Percentiles rank a stretch among this genome's conserved stretches.
Conservation (phyloP, 2,329 filamentous ascomycete species). For the Meredithiella fracta region DNA sequence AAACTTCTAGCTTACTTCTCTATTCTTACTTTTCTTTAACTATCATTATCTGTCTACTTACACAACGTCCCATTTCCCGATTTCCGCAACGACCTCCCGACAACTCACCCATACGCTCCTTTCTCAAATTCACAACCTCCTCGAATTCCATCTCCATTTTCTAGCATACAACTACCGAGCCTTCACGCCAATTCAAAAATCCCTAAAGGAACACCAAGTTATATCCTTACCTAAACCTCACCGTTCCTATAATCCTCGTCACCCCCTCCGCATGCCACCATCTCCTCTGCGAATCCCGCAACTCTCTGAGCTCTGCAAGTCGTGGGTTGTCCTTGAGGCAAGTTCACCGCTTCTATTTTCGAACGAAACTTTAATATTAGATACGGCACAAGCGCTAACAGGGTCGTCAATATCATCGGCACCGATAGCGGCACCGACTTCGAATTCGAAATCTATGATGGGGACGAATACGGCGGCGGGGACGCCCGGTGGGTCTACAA, state of each 20-base stretch:
- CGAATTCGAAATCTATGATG: background rate
- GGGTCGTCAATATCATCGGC: background rate
- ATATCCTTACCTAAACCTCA: background rate
- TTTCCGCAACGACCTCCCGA: background rate
- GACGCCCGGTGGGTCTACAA: background rate
- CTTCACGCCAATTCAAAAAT: background rate
- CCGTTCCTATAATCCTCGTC: background rate
- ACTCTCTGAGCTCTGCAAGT: constrained; percentile 8
- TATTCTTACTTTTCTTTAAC: too few species aligned
- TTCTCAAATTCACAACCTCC: background rate
- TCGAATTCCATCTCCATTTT: background rate
- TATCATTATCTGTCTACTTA: background rate
- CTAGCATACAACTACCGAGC: background rate
- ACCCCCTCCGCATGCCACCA: constrained; percentile 4
- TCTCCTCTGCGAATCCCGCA: constrained; percentile 2
- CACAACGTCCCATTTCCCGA: too few species aligned
- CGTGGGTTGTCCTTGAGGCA: constrained; percentile 9
- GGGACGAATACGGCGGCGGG: background rate
- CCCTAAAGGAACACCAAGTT: background rate
- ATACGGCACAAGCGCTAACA: background rate
- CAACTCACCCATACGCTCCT: background rate
- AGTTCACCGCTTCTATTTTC: background rate
- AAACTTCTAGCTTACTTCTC: too few species aligned
- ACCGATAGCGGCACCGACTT: background rate
- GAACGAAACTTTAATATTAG: constrained; percentile 3